A percentile compares a stretch with the other conserved stretches of the same genome.
Evolutionary conservation across 805 yeast genomes (phyloP).

Genomic region (Hemisphaericaspora nanyangensis): DNA sequence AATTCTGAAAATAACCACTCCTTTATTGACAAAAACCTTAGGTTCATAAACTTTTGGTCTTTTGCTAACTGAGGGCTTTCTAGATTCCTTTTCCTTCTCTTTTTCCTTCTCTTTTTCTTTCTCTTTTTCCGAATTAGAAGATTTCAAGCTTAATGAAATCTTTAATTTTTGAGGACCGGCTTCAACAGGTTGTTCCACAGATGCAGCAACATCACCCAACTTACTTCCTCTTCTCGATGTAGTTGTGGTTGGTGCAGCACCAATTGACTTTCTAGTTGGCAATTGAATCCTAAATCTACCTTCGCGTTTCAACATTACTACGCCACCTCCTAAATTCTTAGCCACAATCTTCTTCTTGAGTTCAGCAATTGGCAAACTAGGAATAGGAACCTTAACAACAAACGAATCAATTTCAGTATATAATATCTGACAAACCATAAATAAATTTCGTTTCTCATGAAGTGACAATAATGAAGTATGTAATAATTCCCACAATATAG

Average conservation of each 20-base stretch:
- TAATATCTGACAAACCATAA: slow-evolving; percentile 62
- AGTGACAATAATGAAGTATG: slow-evolving; percentile 60
- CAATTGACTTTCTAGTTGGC: slow-evolving; percentile 17
- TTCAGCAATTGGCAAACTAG: slow-evolving; percentile 49
- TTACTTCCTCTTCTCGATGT: slow-evolving; percentile 1
- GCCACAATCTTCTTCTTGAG: slow-evolving; percentile 61
- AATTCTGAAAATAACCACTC: not conserved
- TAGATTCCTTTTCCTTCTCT: not conserved
- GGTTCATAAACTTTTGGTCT: not conserved
- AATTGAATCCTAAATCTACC: slow-evolving; percentile 54
- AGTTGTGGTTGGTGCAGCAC: not conserved
- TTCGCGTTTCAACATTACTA: slow-evolving; percentile 58
- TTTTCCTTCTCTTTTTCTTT: not conserved
- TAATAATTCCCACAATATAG: slow-evolving; percentile 64
- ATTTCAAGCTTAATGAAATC: slow-evolving; percentile 6
- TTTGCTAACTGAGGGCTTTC: not conserved
- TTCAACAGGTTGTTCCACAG: not conserved
- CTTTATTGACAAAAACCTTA: not conserved
- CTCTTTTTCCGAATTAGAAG: slow-evolving; percentile 8
- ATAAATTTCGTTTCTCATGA: slow-evolving; percentile 56
- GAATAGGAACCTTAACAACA: slow-evolving; percentile 60
- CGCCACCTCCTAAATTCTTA: slow-evolving; percentile 47
- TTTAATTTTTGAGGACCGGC: slow-evolving; percentile 11
- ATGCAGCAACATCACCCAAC: not conserved
- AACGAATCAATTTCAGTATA: slow-evolving; percentile 59